Evolutionary conservation across 441 rosid genomes (phyloP).

Genomic region (Brassica balearica): DNA sequence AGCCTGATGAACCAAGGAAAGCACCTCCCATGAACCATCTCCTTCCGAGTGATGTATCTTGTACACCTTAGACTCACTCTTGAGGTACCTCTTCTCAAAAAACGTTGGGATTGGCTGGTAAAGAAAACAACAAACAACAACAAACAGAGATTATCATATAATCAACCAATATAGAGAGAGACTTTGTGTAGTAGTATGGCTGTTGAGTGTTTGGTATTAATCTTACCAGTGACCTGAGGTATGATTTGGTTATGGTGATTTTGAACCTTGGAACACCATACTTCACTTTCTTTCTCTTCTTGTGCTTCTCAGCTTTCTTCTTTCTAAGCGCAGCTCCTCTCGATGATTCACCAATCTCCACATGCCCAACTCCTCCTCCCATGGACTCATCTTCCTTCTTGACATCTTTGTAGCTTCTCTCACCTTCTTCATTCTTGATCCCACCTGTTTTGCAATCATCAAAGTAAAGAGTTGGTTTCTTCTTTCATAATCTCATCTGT

Average conservation of each 20-base stretch:
- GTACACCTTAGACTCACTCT: background rate
- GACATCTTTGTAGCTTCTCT: constrained; percentile 16
- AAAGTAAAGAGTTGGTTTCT: background rate
- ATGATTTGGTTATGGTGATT: constrained; percentile 21
- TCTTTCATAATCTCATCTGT: background rate
- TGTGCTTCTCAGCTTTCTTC: background rate
- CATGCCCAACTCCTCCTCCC: background rate
- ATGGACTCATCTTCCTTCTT: constrained; percentile 29
- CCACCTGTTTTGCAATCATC: constrained; percentile 26
- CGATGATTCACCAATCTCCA: background rate
- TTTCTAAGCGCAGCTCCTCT: background rate
- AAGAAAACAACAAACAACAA: background rate
- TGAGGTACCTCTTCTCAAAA: constrained; percentile 20
- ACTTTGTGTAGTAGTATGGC: background rate
- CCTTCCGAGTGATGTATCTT: constrained; percentile 24
- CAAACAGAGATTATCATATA: background rate
- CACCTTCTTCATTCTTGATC: constrained; percentile 19
- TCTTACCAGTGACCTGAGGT: constrained; percentile 35
- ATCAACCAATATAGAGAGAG: background rate
- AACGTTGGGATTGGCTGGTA: background rate
- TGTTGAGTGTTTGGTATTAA: background rate
- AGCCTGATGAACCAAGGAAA: constrained; percentile 6
- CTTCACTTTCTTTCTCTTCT: background rate
- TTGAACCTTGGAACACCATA: constrained; percentile 12
- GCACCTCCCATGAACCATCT: constrained; percentile 28